Base-by-base conservation (phyloP, 805 yeast genomes). In the Starmerella kuoi region DNA sequence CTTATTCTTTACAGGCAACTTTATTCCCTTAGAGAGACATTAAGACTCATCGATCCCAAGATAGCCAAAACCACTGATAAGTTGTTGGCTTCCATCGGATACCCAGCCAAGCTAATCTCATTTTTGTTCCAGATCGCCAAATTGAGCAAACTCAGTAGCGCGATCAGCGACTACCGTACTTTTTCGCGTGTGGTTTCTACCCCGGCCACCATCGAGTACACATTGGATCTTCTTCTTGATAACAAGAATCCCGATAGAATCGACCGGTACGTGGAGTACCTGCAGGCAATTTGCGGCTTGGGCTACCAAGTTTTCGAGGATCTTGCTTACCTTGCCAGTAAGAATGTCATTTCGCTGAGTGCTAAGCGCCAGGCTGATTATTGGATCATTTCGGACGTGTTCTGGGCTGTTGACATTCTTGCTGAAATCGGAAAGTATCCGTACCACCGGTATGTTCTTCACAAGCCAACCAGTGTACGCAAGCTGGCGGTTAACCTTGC, bases 281-380 rank as follows among this genome's bases (percentile, higher is more conserved):
- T 52, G 15, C 67, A 65, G 52, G 64, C 63, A 2, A 47, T 56
- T n/a, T 49, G 61, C 27, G 61, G 61, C 31, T 44, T 61, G 12
- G 34, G 51, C 17, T 66, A 63, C 56, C 70, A 65, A 50, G 51
- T 64, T 3, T 53, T 65, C 9, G 70, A 65, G 51, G 62, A 66
- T 43, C 34, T 60, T 12, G 70, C 69, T 2, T 65, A 62, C 36
- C 50, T 65, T 34, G 62, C 58, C 19, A 44, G 56, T 34, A 64
- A 66, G 51, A 56, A 56, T 28, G 57, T 65, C 7, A 27, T 64
- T n/a, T 53, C 55, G 12, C 30, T 65, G 14, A 44, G 55, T 17
- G 41, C 49, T n/a, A 37, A 40, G 12, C 43, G 46, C 5, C 58
- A 60, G 41, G 51, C 50, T 19, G 54, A 54, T 42, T 48, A 64